Base-by-base conservation (phyloP, 495 filamentous ascomycete species). In the Daldinia decipiens region DNA sequence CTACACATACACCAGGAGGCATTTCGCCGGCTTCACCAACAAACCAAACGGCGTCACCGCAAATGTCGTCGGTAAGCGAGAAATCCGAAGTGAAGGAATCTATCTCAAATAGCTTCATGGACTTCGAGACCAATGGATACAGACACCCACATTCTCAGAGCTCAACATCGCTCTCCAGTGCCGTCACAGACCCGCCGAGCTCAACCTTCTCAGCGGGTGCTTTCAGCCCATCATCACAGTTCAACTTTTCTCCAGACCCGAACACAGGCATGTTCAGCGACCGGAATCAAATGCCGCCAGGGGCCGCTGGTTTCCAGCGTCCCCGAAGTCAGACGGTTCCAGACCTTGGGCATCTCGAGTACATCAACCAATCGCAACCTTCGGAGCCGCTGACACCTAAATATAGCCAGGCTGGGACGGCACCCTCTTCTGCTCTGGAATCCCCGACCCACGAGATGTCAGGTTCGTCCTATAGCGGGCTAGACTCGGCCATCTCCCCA, bases 291-390 rank as follows among this genome's bases (percentile, higher is more conserved):
- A 62, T 77, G 5, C 67, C 29, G 26, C 65, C 74, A 12, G 73
- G 73, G 53, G 87, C 84, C 34, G 83, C 83, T 67, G 84, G 84
- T 61, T 90, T 89, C 72, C 87, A 91, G 68, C 87, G 94, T 36
- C 94, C 92, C 27, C 88, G 95, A 76, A 96, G 94, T 79, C 94
- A 97, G 79, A 98, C 95, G 0, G 95, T 97, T 59, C 94, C 95
- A 27, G 86, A 89, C 29, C 79, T 91, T 58, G 73, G 70, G 26
- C 91, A 95, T 71, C 85, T 92, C 5, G 88, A 87, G 53, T 90
- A 92, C 74, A 87, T 93, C 72, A 87, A 90, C 45, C 85, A 88
- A 59, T 79, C 88, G 21, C 83, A 89, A 54, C 79, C 83, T 2
- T 83, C 86, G 12, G 91, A 93, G 40, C 84, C 89, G 8, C 72